Evolutionary conservation across 2,329 filamentous ascomycete species (phyloP).

Genomic region (Clonostachys chloroleuca): DNA sequence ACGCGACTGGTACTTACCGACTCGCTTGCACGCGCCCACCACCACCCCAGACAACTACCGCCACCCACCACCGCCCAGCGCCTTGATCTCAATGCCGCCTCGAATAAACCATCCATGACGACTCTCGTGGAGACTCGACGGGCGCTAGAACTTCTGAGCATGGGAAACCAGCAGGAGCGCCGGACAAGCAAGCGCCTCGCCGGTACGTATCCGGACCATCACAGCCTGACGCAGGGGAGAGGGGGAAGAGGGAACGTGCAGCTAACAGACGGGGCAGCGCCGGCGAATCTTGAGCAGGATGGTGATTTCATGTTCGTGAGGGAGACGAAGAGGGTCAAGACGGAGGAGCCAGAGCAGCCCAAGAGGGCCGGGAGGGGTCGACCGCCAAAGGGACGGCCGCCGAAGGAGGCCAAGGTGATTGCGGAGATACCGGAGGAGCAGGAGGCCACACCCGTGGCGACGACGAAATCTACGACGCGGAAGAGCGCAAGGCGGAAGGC

Average conservation of each 20-base stretch:
- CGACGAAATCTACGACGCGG: constrained; percentile 13
- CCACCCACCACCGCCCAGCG: constrained; percentile 5
- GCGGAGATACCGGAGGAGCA: constrained; percentile 11
- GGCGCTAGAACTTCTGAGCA: constrained; percentile 64
- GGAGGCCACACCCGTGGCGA: constrained; percentile 13
- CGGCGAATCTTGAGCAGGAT: constrained; percentile 61
- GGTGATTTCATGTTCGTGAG: constrained; percentile 75
- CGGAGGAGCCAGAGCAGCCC: constrained; percentile 33
- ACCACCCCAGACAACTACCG: background rate
- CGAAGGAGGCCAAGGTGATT: constrained; percentile 1
- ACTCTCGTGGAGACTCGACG: constrained; percentile 60
- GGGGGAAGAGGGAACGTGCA: background rate
- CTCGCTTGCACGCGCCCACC: background rate
- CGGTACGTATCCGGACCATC: constrained; percentile 36
- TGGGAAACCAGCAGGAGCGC: constrained; percentile 60
- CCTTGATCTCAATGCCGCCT: constrained; percentile 13
- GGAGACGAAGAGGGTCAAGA: constrained; percentile 61
- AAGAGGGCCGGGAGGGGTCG: constrained; percentile 32
- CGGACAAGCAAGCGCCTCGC: constrained; percentile 62
- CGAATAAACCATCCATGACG: constrained; percentile 59
- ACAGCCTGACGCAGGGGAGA: background rate
- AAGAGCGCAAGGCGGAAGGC: constrained; percentile 29
- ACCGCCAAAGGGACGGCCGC: constrained; percentile 19
- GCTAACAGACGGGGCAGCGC: constrained; percentile 17
- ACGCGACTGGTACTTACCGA: constrained; percentile 1